These are phyloP conservation scores for Phragmites australis DNA, from an alignment of 176 grass and related monocot species.

Conservation along the genomic window DNA sequence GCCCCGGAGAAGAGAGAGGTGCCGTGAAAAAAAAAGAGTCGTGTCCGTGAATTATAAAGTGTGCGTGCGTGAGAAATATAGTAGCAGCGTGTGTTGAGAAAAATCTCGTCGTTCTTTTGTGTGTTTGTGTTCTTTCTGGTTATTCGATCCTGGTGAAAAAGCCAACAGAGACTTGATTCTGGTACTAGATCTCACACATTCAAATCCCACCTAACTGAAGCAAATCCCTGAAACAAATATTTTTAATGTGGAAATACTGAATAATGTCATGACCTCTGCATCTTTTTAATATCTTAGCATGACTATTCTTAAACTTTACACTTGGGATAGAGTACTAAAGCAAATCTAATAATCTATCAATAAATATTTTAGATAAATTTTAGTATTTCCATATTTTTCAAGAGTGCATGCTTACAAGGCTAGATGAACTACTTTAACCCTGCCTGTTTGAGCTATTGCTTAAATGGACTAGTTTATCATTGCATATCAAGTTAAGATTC, in stretches of 20 bases:
- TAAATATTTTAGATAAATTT: background rate
- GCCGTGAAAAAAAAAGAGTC: no score
- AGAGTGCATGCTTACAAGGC: background rate
- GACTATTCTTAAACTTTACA: background rate
- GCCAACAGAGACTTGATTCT: background rate
- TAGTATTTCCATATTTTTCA: background rate
- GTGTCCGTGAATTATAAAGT: no score
- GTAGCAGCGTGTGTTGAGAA: no score
- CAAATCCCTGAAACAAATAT: no score
- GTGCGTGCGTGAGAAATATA: no score
- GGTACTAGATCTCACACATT: background rate
- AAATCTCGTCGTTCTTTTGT: no score
- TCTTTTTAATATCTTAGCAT: background rate
- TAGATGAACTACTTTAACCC: background rate
- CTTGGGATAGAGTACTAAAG: background rate
- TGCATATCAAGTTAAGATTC: background rate
- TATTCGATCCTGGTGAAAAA: no score
- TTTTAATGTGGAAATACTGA: background rate
- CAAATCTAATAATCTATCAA: background rate
- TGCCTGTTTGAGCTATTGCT: background rate
- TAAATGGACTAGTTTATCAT: background rate
- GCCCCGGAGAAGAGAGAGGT: no score
- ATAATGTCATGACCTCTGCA: background rate
- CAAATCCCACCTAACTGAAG: background rate
- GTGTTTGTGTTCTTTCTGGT: no score